Evolutionary conservation across 768 basidiomycete genomes (phyloP).

Genomic region (Melanogaster broomeanus): DNA sequence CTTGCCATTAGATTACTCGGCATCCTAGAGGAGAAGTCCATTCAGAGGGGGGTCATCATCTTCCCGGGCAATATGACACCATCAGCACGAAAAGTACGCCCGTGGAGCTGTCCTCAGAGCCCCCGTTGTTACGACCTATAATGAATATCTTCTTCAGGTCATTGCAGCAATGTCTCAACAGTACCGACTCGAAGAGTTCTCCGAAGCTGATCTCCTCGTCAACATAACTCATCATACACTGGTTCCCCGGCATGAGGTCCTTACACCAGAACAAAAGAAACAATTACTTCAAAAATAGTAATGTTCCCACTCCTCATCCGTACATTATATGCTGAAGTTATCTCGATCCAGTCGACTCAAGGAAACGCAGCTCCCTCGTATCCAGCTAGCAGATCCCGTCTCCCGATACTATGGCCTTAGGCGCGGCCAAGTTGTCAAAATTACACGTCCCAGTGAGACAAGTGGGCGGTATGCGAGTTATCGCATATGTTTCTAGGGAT

Average conservation of each 20-base stretch:
- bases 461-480: slow-evolving; percentile 92
- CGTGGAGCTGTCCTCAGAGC: background rate
- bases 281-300: slow-evolving; percentile 90
- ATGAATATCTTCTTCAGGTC: slow-evolving; percentile 53
- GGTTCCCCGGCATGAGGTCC: slow-evolving; percentile 90
- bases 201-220: slow-evolving; percentile 93
- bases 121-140: background rate
- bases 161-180: slow-evolving; percentile 87
- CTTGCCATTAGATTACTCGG: slow-evolving; percentile 65
- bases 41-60: slow-evolving; percentile 90
- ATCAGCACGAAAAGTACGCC: slow-evolving; percentile 85
- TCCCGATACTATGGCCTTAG: slow-evolving; percentile 96
- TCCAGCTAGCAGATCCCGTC: slow-evolving; percentile 96
- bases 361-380: slow-evolving; percentile 96
- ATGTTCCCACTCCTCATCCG: slow-evolving; percentile 36
- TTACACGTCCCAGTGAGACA: slow-evolving; percentile 95
- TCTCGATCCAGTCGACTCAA: slow-evolving; percentile 75
- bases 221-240: slow-evolving; percentile 97
- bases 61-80: slow-evolving; percentile 97
- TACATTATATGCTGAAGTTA: slow-evolving; percentile 9
- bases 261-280: slow-evolving; percentile 85
- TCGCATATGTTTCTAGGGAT: slow-evolving; percentile 78
- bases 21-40: slow-evolving; percentile 90
- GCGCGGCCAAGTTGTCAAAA: slow-evolving; percentile 97
- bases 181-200: slow-evolving; percentile 93